phyloP scores from a whole-genome alignment of 1,139 yeast genomes.

The Blastobotrys malaysiensis region DNA sequence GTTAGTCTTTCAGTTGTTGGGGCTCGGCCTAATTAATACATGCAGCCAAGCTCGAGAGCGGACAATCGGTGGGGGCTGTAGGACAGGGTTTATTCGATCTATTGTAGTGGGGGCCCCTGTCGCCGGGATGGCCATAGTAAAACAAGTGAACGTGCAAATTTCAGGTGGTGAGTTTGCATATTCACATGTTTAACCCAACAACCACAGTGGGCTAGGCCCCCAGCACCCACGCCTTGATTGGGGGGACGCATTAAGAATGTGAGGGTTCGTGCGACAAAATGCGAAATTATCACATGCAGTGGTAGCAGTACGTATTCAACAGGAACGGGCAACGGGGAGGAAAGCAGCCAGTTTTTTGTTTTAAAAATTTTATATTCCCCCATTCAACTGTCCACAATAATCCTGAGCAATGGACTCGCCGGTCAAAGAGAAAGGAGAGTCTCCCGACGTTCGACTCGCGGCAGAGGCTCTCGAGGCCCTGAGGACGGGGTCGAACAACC shows the following conservation, averaged over 20 bases:
- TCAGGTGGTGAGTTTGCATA: background rate
- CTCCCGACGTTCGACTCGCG: constrained; percentile 13
- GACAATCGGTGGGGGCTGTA: too few species aligned
- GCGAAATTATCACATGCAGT: background rate
- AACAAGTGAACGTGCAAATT: background rate
- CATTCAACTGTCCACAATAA: too few species aligned
- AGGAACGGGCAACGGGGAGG: background rate
- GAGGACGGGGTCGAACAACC: constrained; percentile 9
- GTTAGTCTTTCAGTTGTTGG: too few species aligned
- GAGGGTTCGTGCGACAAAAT: background rate
- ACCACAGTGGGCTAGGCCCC: background rate
- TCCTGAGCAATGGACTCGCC: background rate
- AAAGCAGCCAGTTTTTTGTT: constrained; percentile 2
- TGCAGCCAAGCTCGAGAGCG: too few species aligned
- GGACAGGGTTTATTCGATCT: too few species aligned
- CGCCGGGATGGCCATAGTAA: background rate
- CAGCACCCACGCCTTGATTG: constrained; percentile 1
- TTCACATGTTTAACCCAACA: background rate
- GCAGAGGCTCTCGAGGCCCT: constrained; percentile 14
- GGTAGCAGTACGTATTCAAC: background rate
- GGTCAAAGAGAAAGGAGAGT: background rate
- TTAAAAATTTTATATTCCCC: too few species aligned
- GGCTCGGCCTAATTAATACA: too few species aligned
- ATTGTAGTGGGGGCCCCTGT: too few species aligned
- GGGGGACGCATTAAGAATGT: background rate